phyloP scores from a whole-genome alignment of 805 yeast species.

The Naumovozyma dairenensis region DNA sequence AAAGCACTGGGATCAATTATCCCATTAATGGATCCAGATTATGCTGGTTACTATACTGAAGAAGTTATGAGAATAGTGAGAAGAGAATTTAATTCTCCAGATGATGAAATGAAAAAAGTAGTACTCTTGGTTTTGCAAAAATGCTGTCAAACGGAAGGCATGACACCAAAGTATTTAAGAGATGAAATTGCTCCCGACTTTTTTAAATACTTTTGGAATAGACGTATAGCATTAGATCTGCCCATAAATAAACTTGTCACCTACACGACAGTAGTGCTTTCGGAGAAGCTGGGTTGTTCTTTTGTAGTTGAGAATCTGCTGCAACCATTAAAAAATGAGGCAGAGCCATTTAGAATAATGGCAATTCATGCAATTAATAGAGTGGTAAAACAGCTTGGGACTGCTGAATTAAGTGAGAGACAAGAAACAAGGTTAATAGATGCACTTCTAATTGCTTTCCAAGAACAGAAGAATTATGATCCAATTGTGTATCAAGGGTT shows the following conservation, averaged over 20 bases:
- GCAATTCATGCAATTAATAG: constrained; percentile 59
- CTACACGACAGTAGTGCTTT: constrained; percentile 59
- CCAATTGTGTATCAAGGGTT: constrained; percentile 49
- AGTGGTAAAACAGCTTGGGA: constrained; percentile 41
- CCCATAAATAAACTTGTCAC: constrained; percentile 51
- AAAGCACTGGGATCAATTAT: constrained; percentile 70
- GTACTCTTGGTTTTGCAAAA: constrained; percentile 59
- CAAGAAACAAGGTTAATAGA: constrained; percentile 64
- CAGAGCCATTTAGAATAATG: constrained; percentile 73
- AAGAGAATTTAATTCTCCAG: constrained; percentile 71
- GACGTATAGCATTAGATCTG: constrained; percentile 65
- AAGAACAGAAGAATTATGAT: constrained; percentile 60
- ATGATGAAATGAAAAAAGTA: constrained; percentile 75
- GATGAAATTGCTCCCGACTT: constrained; percentile 51
- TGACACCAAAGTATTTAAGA: constrained; percentile 41
- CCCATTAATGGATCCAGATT: constrained; percentile 80
- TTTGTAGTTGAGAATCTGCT: constrained; percentile 50
- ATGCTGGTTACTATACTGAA: constrained; percentile 64
- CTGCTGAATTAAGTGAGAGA: constrained; percentile 51
- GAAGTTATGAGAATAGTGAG: constrained; percentile 60
- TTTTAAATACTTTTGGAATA: constrained; percentile 67
- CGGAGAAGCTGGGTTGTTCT: constrained; percentile 58
- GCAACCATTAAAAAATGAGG: constrained; percentile 61
- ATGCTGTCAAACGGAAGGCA: constrained; percentile 51
- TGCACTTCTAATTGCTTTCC: constrained; percentile 71